phyloP scores from a whole-genome alignment of 495 filamentous ascomycete genomes.

The Penicillium daleae region DNA sequence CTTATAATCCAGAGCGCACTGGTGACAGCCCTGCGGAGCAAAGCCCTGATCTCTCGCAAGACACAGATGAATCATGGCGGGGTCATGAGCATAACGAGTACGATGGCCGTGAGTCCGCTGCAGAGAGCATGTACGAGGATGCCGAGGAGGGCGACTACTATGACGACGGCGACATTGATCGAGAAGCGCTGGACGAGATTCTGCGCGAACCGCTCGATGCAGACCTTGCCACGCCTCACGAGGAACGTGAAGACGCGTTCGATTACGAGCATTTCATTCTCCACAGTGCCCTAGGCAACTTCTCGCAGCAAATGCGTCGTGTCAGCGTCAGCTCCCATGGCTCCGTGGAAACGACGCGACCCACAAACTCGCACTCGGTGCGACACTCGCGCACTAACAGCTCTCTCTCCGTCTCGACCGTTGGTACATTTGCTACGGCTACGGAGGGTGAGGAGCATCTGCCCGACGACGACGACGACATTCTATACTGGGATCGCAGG shows the following conservation, averaged over 20 bases:
- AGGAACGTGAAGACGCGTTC: constrained; percentile 96
- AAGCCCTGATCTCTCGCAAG: constrained; percentile 16
- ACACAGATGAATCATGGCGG: constrained; percentile 1
- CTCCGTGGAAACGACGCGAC: constrained; percentile 75
- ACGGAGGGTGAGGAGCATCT: constrained; percentile 59
- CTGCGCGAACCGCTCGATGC: constrained; percentile 48
- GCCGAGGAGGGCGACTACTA: constrained; percentile 50
- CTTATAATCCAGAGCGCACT: background rate
- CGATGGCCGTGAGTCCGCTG: constrained; percentile 43
- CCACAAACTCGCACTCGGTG: constrained; percentile 28
- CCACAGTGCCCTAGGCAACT: constrained; percentile 83
- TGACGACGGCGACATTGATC: constrained; percentile 56
- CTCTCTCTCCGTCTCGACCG: constrained; percentile 69
- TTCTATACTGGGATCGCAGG: constrained; percentile 49
- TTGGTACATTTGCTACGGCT: constrained; percentile 84
- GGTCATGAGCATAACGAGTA: constrained; percentile 19
- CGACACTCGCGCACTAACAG: constrained; percentile 58
- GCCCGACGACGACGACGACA: constrained; percentile 47
- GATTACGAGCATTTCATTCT: constrained; percentile 97
- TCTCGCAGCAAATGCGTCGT: constrained; percentile 54
- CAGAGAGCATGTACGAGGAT: constrained; percentile 63
- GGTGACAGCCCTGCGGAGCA: constrained; percentile 19
- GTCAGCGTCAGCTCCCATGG: constrained; percentile 65
- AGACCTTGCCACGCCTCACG: constrained; percentile 62
- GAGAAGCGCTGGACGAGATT: constrained; percentile 50